Base-by-base conservation (phyloP, 176 grass and related monocot genomes). In the Oryza coarctata region DNA sequence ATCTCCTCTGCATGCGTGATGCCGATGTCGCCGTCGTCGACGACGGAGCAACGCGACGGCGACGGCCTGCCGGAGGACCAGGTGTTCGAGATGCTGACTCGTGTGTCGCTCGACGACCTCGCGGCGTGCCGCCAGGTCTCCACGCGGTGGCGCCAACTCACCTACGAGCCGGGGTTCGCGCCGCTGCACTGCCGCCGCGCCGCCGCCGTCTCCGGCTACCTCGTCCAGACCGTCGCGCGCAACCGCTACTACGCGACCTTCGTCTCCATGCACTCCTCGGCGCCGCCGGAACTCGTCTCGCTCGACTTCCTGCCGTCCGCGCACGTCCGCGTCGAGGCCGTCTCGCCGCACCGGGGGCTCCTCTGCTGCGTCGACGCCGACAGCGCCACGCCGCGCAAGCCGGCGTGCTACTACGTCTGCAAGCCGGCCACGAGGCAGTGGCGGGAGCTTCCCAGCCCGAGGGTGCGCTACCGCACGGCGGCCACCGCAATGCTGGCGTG, bases 351-450 rank as follows among this genome's bases (percentile, higher is more conserved):
- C 68, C 40, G 71, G 0, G 89, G 89, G 3, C 81, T 91, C 33
- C 26, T 75, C 45, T 88, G 81, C 75, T 88, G 89, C 86, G 80
- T 85, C 9, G 31, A 39, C 6, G 55, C 26, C 11, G 75, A 64
- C 63, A 15, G 22, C 58, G 17, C 12, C 0, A 39, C 38, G 9
- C 38, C 38, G 9, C 44, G 79, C 26, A 67, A 41, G 38, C 38
- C 38, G 25, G 1, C 7, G 7, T 14, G 68, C 45, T 88, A 91
- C 78, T 88, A 85, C 61, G 76, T 81, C 3, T 91, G 82, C 89
- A 88, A 85, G 65, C 82, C 89, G 6, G 81, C 86, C 7, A 85
- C 89, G 4, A 29, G 70, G 74, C 86, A 91, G 76, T 91, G 81
- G 72, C 30, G 41, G 0, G 76, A 85, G 49, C 41, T 91, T 10